Evolutionary conservation across 257 asterid genomes (phyloP).

Genomic region (Primulina eburnea): DNA sequence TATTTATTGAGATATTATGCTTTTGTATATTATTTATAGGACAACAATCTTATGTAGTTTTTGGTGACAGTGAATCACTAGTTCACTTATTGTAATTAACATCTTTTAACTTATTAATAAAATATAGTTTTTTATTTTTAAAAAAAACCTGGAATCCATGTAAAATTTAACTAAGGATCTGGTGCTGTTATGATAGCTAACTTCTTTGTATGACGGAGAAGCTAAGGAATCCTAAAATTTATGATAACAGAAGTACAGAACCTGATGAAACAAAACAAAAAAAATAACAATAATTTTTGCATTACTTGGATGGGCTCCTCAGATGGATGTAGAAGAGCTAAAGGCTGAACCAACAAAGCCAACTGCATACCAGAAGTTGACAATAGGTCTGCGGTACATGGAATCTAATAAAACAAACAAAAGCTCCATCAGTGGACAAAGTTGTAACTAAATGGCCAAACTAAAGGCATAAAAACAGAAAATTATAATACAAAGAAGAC

Average conservation of each 20-base stretch:
- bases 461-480: not conserved
- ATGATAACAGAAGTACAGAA: constrained; percentile 20
- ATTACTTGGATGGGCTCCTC: constrained; percentile 97
- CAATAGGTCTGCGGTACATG: constrained; percentile 87
- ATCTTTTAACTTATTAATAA: no score
- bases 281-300: constrained; percentile 10
- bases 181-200: no score
- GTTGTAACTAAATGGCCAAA: not conserved
- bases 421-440: constrained; percentile 3
- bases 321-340: constrained; percentile 93
- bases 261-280: no score
- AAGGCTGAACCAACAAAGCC: constrained; percentile 95
- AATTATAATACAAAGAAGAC: not conserved
- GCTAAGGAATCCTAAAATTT: not conserved
- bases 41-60: no score
- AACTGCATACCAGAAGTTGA: constrained; percentile 95
- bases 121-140: no score
- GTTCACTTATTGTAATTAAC: no score
- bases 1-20: no score
- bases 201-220: not conserved
- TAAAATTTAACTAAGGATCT: no score
- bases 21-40: no score
- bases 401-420: constrained; percentile 59
- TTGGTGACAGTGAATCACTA: no score
- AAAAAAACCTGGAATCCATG: no score